phyloP scores from a whole-genome alignment of 345 rosid genomes.

The Viola odorata region DNA sequence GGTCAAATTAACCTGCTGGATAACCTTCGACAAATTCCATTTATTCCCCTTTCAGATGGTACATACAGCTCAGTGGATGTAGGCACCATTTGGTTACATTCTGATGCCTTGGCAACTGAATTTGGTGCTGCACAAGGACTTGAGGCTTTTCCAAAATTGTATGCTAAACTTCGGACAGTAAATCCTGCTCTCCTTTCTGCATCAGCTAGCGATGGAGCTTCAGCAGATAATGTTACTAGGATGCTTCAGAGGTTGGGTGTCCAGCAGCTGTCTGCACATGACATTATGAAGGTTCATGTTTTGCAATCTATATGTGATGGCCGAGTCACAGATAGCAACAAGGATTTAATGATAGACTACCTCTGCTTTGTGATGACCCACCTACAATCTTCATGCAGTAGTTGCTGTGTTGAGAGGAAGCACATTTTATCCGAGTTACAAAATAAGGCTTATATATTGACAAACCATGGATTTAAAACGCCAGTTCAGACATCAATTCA shows the following conservation, averaged over 20 bases:
- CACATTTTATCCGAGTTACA: conserved; percentile 53
- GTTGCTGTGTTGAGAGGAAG: conserved; percentile 61
- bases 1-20: conserved; percentile 39
- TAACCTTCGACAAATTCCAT: conserved; percentile 51
- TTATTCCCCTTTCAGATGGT: conserved; percentile 82
- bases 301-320: conserved; percentile 57
- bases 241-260: conserved; percentile 71
- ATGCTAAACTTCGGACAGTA: conserved; percentile 63
- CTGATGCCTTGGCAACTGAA: conserved; percentile 37
- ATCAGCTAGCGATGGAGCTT: conserved; percentile 30
- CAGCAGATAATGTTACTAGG: conserved; percentile 39
- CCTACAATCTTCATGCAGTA: conserved; percentile 61
- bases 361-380: conserved; percentile 84
- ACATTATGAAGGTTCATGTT: conserved; percentile 66
- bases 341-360: conserved; percentile 56
- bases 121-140: conserved; percentile 44
- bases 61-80: conserved; percentile 56
- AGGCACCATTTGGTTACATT: conserved; percentile 81
- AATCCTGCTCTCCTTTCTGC: conserved; percentile 52
- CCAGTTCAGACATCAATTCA: conserved; percentile 54
- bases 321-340: conserved; percentile 21
- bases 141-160: conserved; percentile 66
- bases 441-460: conserved; percentile 56
- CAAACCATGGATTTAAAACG: conserved; percentile 66
- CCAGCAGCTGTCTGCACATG: conserved; percentile 82